Evolutionary conservation across 495 filamentous ascomycete species (phyloP).

Genomic region (Xylaria telfairii): DNA sequence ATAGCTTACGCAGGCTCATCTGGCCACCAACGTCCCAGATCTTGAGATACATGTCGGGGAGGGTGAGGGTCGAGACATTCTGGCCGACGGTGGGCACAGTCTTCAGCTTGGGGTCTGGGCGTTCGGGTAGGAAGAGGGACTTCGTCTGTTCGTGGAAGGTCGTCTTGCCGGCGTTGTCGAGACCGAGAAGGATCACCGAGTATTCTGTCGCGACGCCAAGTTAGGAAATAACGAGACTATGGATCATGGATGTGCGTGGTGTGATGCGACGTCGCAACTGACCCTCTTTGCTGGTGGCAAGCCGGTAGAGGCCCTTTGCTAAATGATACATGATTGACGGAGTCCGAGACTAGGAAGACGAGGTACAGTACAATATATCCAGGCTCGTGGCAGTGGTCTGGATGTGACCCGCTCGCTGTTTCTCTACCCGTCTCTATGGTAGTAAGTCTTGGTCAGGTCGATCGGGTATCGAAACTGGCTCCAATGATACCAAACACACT

Average conservation of each 20-base stretch:
- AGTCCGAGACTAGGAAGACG: not conserved
- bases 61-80: slow-evolving; percentile 87
- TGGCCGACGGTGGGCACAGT: slow-evolving; percentile 98
- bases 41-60: slow-evolving; percentile 94
- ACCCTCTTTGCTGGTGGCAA: slow-evolving; percentile 96
- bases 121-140: slow-evolving; percentile 75
- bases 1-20: slow-evolving; percentile 83
- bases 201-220: slow-evolving; percentile 69
- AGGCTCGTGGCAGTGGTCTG: slow-evolving; percentile 4
- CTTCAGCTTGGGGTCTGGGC: slow-evolving; percentile 63
- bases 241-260: not conserved
- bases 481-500: not conserved
- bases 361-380: not conserved
- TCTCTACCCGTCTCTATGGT: too few species aligned
- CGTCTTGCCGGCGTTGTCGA: slow-evolving; percentile 98
- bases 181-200: slow-evolving; percentile 93
- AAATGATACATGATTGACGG: slow-evolving; percentile 94
- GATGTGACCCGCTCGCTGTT: not conserved
- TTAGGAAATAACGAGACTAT: not conserved
- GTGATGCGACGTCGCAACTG: slow-evolving; percentile 27
- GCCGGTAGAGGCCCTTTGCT: slow-evolving; percentile 89
- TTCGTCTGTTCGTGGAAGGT: slow-evolving; percentile 97
- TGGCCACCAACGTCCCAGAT: slow-evolving; percentile 99
- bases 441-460: not conserved
- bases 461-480: not conserved